phyloP scores from a whole-genome alignment of 2,329 filamentous ascomycete genomes.

The Ustilaginoidea virens region DNA sequence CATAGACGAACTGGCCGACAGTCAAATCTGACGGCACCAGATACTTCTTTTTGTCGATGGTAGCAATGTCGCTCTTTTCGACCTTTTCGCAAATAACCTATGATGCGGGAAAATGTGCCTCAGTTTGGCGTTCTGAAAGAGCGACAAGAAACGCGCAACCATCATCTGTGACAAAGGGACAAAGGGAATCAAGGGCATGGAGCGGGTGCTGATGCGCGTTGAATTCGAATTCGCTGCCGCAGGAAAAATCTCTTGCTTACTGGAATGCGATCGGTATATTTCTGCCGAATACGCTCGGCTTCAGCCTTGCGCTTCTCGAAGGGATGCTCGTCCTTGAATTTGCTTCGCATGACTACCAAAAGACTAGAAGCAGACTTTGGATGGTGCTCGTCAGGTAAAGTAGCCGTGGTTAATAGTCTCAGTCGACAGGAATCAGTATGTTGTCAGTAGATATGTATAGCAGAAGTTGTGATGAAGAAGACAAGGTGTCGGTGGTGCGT shows the following conservation, averaged over 20 bases:
- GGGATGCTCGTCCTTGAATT: slow-evolving; percentile 99
- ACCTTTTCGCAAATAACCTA: slow-evolving; percentile 99
- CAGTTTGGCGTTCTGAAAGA: slow-evolving; percentile 1
- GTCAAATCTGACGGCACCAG: slow-evolving; percentile 94
- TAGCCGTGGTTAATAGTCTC: too few relatives aligned
- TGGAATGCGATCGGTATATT: slow-evolving; percentile 96
- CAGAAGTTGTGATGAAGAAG: not conserved
- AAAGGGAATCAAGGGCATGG: not conserved
- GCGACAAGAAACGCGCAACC: not conserved
- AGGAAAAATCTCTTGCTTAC: slow-evolving; percentile 43
- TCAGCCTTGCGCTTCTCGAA: slow-evolving; percentile 99
- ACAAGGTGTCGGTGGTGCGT: slow-evolving; percentile 4
- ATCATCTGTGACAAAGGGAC: too few relatives aligned
- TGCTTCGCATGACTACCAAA: slow-evolving; percentile 80
- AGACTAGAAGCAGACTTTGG: too few relatives aligned
- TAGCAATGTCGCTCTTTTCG: slow-evolving; percentile 97
- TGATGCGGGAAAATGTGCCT: slow-evolving; percentile 2
- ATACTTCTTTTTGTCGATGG: slow-evolving; percentile 99
- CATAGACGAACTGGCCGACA: slow-evolving; percentile 98
- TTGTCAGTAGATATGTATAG: too few relatives aligned
- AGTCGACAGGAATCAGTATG: too few relatives aligned
- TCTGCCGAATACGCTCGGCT: slow-evolving; percentile 97
- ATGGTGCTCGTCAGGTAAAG: not conserved
- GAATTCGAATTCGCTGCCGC: too few relatives aligned
- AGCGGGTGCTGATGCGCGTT: not conserved